Evolutionary conservation across 2,329 filamentous ascomycete species (phyloP).

Genomic region (Colletotrichum limetticola): DNA sequence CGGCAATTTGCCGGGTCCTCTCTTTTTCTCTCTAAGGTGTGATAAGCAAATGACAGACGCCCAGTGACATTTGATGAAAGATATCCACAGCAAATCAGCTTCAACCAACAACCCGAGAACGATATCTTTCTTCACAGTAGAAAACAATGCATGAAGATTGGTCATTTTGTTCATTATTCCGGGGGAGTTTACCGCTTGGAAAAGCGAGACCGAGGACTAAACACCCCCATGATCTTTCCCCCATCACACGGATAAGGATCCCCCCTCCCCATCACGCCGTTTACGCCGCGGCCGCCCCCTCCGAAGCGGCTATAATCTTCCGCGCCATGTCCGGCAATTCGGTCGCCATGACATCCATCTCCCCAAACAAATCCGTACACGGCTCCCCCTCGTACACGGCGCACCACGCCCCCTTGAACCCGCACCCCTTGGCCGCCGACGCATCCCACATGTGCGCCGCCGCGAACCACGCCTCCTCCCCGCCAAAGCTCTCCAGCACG

Average conservation of each 20-base stretch:
- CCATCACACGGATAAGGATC: not conserved
- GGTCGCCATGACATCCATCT: slow-evolving; percentile 62
- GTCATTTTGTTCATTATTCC: not conserved
- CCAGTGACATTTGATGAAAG: not conserved
- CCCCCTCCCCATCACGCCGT: no score
- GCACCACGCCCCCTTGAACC: slow-evolving; percentile 65
- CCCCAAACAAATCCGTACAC: slow-evolving; percentile 59
- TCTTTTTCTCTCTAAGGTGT: not conserved
- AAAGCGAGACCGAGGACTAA: not conserved
- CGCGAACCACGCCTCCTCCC: slow-evolving; percentile 62
- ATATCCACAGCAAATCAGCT: not conserved
- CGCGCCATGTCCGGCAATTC: slow-evolving; percentile 60
- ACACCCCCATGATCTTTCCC: not conserved
- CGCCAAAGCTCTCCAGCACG: slow-evolving; percentile 52
- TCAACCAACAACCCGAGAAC: not conserved
- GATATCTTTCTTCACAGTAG: not conserved
- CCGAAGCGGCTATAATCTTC: slow-evolving; percentile 44
- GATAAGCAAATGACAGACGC: slow-evolving; percentile 1
- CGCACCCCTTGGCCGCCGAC: slow-evolving; percentile 59
- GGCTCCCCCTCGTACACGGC: slow-evolving; percentile 63
- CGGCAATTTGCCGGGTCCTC: slow-evolving; percentile 28
- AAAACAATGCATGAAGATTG: not conserved
- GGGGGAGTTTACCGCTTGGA: not conserved
- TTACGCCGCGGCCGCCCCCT: not conserved
- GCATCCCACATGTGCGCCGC: slow-evolving; percentile 72